A percentile compares a stretch with the other conserved stretches of the same genome.
phyloP scores from a whole-genome alignment of 805 yeast genomes.

The Brettanomyces bruxellensis region DNA sequence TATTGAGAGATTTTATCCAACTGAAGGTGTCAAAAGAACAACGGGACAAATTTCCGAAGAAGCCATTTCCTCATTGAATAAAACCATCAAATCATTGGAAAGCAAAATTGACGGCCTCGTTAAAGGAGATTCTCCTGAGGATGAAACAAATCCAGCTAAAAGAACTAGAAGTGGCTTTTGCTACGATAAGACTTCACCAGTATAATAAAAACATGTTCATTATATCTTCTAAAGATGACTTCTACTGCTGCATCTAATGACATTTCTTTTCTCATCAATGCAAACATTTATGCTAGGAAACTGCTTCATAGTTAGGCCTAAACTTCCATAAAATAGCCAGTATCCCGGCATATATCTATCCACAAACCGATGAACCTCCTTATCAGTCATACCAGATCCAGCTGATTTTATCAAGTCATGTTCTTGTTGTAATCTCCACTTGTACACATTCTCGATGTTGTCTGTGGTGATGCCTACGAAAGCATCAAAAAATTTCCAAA shows the following conservation, averaged over 20 bases:
- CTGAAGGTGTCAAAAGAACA: not conserved
- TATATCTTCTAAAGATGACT: not conserved
- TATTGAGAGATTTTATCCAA: too few relatives aligned
- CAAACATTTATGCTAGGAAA: conserved; percentile 4
- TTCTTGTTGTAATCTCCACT: conserved; percentile 78
- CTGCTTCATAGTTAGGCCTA: conserved; percentile 4
- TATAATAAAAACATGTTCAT: conserved; percentile 1
- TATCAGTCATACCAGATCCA: conserved; percentile 79
- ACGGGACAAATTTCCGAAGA: not conserved
- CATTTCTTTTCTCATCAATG: conserved; percentile 4
- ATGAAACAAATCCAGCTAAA: too few relatives aligned
- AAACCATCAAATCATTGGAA: too few relatives aligned
- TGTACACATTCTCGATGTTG: conserved; percentile 52
- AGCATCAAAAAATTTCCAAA: conserved; percentile 52
- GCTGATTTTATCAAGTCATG: conserved; percentile 39
- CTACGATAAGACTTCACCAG: not conserved
- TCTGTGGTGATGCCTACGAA: conserved; percentile 58
- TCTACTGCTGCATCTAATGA: too few relatives aligned
- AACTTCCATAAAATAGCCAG: conserved; percentile 45
- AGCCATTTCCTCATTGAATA: too few relatives aligned
- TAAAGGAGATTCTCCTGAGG: too few relatives aligned
- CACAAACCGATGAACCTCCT: conserved; percentile 58
- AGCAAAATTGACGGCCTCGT: too few relatives aligned
- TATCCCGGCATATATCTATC: conserved; percentile 85
- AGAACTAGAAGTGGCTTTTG: not conserved